Evolutionary conservation across 768 basidiomycete species (phyloP).

Genomic region (Tubosaeta sp.): DNA sequence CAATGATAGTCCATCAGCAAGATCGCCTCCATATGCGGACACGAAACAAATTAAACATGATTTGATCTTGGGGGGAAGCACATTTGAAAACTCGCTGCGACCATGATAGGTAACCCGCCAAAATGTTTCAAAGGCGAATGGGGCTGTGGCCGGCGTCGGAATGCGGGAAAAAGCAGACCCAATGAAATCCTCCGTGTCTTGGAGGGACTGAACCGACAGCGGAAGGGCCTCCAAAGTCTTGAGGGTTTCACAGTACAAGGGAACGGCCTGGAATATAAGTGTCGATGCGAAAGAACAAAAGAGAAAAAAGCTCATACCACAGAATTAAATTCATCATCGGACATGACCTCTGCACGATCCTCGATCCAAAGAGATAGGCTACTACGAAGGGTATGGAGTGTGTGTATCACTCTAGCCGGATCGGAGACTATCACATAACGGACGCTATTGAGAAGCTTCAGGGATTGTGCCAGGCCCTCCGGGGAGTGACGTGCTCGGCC

Average conservation of each 20-base stretch:
- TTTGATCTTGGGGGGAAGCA: slow-evolving; percentile 42
- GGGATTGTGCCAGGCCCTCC: slow-evolving; percentile 25
- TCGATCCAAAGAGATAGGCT: slow-evolving; percentile 50
- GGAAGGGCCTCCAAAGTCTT: slow-evolving; percentile 35
- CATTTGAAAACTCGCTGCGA: slow-evolving; percentile 31
- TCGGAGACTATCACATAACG: slow-evolving; percentile 31
- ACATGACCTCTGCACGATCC: slow-evolving; percentile 40
- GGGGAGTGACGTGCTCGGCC: slow-evolving; percentile 17
- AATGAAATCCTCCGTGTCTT: slow-evolving; percentile 43
- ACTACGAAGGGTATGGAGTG: slow-evolving; percentile 36
- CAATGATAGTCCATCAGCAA: slow-evolving; percentile 41
- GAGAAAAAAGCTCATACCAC: slow-evolving; percentile 36
- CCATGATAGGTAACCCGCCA: slow-evolving; percentile 56
- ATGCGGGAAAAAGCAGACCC: slow-evolving; percentile 48
- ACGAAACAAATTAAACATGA: slow-evolving; percentile 43
- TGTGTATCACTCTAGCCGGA: slow-evolving; percentile 26
- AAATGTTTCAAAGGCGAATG: slow-evolving; percentile 50
- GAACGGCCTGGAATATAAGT: slow-evolving; percentile 20
- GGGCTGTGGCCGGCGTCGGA: slow-evolving; percentile 44
- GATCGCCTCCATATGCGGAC: slow-evolving; percentile 45
- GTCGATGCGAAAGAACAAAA: background rate
- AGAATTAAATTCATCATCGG: slow-evolving; percentile 42
- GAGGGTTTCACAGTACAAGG: slow-evolving; percentile 46
- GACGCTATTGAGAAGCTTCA: slow-evolving; percentile 36
- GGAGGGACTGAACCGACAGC: slow-evolving; percentile 39